phyloP scores from a whole-genome alignment of 1,284 basidiomycete species.

The Rhodotorula sp. region DNA sequence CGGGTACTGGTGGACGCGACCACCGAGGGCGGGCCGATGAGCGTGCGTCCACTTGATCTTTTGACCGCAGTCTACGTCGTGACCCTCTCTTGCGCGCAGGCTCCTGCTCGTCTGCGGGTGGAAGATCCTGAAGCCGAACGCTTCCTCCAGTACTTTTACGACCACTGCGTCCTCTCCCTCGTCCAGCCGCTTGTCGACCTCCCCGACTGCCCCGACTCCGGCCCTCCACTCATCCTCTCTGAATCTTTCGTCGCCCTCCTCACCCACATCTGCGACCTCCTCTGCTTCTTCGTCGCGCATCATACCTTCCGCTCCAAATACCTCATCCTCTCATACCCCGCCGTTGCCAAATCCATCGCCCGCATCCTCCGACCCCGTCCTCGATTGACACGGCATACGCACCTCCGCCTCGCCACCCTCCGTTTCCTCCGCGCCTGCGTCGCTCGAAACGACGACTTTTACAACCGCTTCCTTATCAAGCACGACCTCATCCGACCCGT shows the following conservation, averaged over 20 bases:
- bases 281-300: constrained; percentile 82
- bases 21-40: constrained; percentile 44
- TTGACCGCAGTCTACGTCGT: neutral
- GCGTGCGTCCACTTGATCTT: constrained; percentile 46
- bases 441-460: constrained; percentile 79
- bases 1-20: constrained; percentile 73
- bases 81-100: constrained; percentile 6
- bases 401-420: constrained; percentile 81
- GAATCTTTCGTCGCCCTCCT: constrained; percentile 43
- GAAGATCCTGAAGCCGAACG: constrained; percentile 81
- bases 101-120: constrained; percentile 39
- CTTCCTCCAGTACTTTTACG: constrained; percentile 90
- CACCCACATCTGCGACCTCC: constrained; percentile 62
- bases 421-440: constrained; percentile 87
- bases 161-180: constrained; percentile 66
- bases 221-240: constrained; percentile 25
- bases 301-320: constrained; percentile 85
- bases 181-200: constrained; percentile 76
- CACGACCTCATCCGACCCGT: constrained; percentile 79
- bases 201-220: constrained; percentile 61
- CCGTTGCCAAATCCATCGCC: constrained; percentile 67
- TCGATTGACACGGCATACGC: constrained; percentile 70
- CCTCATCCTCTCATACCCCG: constrained; percentile 74
- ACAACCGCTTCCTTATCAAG: constrained; percentile 80
- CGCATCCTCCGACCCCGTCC: constrained; percentile 62